Evolutionary conservation across 345 rosid genomes (phyloP), one percentile per base, ranked within the genome.

Genomic region (Iberis pinnata): DNA sequence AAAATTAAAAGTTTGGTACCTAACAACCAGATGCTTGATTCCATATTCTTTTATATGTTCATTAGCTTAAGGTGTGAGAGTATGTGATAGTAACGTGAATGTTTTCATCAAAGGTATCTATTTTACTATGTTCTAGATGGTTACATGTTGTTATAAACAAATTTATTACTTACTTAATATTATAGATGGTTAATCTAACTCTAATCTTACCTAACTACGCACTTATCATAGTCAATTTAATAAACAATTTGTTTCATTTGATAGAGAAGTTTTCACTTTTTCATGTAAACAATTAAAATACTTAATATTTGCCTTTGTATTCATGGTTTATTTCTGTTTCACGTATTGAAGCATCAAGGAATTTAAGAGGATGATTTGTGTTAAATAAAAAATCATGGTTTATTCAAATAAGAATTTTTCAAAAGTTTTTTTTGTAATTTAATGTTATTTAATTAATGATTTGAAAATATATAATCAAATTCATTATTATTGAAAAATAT

Each of bases 291-390:
- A 31, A 19, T 11, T 6, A 49, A 12, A 17, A 18, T 31, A 17
- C 1, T 13, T n/a, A n/a, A 17, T 17, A 26, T 8, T 26, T 26
- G 29, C n/a, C 8, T 4, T 6, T 49, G 14, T 48, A 26, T 26
- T n/a, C 38, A 11, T 29, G 38, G 14, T 49, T 48, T 15, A 27
- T 13, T 13, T 29, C 22, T 48, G 10, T 16, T 16, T 16, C 53
- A 5, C 17, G 15, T 31, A 31, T 49, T 16, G 27, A 60, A 42
- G 27, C 65, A 52, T 53, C 44, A 51, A 61, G n/a, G 43, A n/a
- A n/a, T n/a, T n/a, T n/a, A n/a, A n/a, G n/a, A n/a, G n/a, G n/a
- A n/a, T n/a, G n/a, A n/a, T n/a, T n/a, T n/a, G n/a, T n/a, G n/a
- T n/a, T n/a, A n/a, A n/a, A n/a, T n/a, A n/a, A n/a, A n/a, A n/a